Evolutionary conservation across 306 rosid species (phyloP), one percentile per base, ranked within the genome.

Genomic region (Chamaecrista fasciculata): DNA sequence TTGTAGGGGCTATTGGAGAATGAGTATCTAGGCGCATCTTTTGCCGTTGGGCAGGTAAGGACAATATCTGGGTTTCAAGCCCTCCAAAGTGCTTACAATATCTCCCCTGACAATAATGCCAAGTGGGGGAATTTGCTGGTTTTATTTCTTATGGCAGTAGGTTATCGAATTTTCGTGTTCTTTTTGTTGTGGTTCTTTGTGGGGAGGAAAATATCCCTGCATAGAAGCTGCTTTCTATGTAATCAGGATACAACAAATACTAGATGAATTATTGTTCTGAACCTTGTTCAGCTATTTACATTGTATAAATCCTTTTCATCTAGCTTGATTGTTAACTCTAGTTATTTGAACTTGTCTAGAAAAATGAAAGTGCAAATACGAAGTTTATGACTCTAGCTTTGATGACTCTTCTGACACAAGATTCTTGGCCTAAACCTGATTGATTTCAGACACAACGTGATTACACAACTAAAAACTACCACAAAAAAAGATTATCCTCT

Each of bases 21-120:
- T 62, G 99, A 95, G 81, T 95, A 95, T 76, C 74, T 95, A 5
- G 95, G 81, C 20, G 86, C 91, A 19, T 78, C 96, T 16, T 91
- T 88, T 73, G 88, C 97, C 4, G 97, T 95, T 52, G 99, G 99
- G 75, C 89, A 91, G 76, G 99, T 95, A 56, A 86, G 99, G 80
- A 89, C 86, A 59, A 91, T 95, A 81, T 78, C 97, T 11, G 99
- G 99, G 67, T 78, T 79, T 69, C 99, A 91, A 72, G 96, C 99
- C n/a, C 85, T 95, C 33, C 91, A 83, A 29, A 87, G 80, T 62
- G 91, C 77, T 56, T 95, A 95, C 43, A 85, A 82, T 52, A 89
- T 86, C 75, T 95, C 99, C 67, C 49, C 83, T 1, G 84, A 85
- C 80, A 62, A 15, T 18, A 79, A 79, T 76, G 81, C 99, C 56